A percentile compares a stretch with the other conserved stretches of the same genome.
These are phyloP conservation scores for Colletotrichum gigasporum DNA, from an alignment of 2,329 filamentous ascomycete genomes.

Conservation along the genomic window DNA sequence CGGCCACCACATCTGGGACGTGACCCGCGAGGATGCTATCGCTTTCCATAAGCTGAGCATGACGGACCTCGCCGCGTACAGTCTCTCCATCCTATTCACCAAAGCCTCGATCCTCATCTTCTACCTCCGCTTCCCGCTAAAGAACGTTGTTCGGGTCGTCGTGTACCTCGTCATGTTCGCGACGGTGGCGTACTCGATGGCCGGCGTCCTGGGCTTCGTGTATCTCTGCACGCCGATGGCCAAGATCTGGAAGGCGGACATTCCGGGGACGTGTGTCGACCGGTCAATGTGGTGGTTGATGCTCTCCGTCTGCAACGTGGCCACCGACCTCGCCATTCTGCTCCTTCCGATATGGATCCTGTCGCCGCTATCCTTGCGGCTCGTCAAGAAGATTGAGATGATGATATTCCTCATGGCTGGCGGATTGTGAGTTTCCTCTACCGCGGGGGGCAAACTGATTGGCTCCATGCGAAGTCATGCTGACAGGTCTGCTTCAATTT, in stretches of 20 bases:
- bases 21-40: background rate
- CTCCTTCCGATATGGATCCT: slow-evolving; percentile 32
- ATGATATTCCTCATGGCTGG: slow-evolving; percentile 29
- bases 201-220: slow-evolving; percentile 12
- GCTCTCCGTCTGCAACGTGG: slow-evolving; percentile 28
- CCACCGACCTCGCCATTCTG: slow-evolving; percentile 33
- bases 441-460: rapidly evolving
- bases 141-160: background rate
- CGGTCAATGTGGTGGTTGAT: slow-evolving; percentile 29
- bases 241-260: slow-evolving; percentile 17
- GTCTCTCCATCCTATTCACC: slow-evolving; percentile 33
- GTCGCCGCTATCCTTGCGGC: slow-evolving; percentile 1
- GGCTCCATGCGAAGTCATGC: background rate
- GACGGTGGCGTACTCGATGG: slow-evolving; percentile 16
- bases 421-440: slow-evolving; percentile 24
- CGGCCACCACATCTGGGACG: slow-evolving; percentile 24
- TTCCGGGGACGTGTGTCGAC: slow-evolving; percentile 25
- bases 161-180: slow-evolving; percentile 29
- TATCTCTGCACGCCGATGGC: slow-evolving; percentile 29
- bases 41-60: slow-evolving; percentile 28
- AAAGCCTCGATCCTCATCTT: slow-evolving; percentile 35
- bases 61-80: slow-evolving; percentile 31
- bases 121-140: slow-evolving; percentile 34
- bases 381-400: slow-evolving; percentile 30
- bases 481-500: background rate